Evolutionary conservation across 257 asterid genomes (phyloP).

Genomic region (Cordia subcordata): DNA sequence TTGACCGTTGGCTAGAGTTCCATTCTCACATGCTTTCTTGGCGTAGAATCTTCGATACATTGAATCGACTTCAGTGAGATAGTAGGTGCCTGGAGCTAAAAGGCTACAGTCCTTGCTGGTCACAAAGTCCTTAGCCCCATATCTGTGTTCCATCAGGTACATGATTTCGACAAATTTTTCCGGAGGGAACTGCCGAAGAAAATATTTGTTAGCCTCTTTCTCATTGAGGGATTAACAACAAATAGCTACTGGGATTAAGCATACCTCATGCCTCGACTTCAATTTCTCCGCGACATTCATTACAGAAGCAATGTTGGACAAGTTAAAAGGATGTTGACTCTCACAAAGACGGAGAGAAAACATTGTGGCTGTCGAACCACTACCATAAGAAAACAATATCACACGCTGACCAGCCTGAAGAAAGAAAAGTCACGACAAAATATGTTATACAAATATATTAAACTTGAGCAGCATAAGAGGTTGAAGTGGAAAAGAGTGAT

Average conservation of each 20-base stretch:
- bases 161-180: slow-evolving; percentile 74
- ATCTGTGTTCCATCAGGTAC: slow-evolving; percentile 96
- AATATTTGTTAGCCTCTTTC: neutral
- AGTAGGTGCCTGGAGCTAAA: slow-evolving; percentile 79
- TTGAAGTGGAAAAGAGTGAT: too few relatives aligned
- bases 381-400: slow-evolving; percentile 85
- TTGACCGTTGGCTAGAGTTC: slow-evolving; percentile 63
- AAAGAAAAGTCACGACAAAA: neutral
- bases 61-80: slow-evolving; percentile 91
- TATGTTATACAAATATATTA: neutral
- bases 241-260: neutral
- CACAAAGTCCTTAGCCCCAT: slow-evolving; percentile 79
- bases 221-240: neutral
- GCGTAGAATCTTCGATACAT: slow-evolving; percentile 81
- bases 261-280: slow-evolving; percentile 85
- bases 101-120: slow-evolving; percentile 82
- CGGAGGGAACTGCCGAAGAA: slow-evolving; percentile 58
- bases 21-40: slow-evolving; percentile 60
- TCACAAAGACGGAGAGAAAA: slow-evolving; percentile 74
- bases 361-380: slow-evolving; percentile 87
- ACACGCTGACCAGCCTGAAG: slow-evolving; percentile 83
- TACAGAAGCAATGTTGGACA: slow-evolving; percentile 66
- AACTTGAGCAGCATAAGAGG: neutral
- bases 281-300: slow-evolving; percentile 78
- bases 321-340: slow-evolving; percentile 79